A percentile compares a stretch with the other conserved stretches of the same genome.
Evolutionary conservation across 2,329 filamentous ascomycete species (phyloP).

Genomic region (Penicillium italicum): DNA sequence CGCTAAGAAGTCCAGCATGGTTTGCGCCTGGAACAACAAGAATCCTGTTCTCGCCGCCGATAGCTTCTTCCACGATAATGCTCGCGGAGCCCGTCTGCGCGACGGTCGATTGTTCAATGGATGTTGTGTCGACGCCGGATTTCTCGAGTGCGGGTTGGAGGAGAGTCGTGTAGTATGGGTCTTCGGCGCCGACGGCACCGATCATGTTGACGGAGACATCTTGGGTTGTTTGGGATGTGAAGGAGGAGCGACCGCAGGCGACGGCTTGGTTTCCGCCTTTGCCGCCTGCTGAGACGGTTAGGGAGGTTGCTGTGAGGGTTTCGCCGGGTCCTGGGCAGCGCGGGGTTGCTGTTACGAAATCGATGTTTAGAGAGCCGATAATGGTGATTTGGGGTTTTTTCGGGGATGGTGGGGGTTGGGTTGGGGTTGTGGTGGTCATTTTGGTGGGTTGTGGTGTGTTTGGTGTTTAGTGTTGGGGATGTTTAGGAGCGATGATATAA

Average conservation of each 20-base stretch:
- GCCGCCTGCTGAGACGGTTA: conserved; percentile 57
- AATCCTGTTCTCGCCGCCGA: conserved; percentile 64
- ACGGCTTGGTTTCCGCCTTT: conserved; percentile 26
- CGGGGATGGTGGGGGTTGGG: neutral
- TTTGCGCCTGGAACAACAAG: conserved; percentile 67
- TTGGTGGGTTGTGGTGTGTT: neutral
- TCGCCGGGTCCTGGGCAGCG: conserved; percentile 76
- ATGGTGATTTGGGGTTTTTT: conserved; percentile 58
- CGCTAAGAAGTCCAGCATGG: conserved; percentile 34
- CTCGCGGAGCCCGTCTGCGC: conserved; percentile 51
- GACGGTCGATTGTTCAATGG: conserved; percentile 50
- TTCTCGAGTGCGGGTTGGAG: conserved; percentile 52
- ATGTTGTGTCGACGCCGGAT: conserved; percentile 57
- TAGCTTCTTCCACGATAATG: conserved; percentile 66
- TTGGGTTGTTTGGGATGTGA: conserved; percentile 35
- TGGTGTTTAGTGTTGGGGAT: neutral
- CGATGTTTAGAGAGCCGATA: conserved; percentile 84
- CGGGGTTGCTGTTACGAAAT: conserved; percentile 77
- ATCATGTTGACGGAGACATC: conserved; percentile 59
- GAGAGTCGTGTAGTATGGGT: conserved; percentile 58
- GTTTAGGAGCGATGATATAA: too few relatives aligned
- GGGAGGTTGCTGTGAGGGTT: conserved; percentile 71
- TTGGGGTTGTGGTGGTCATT: conserved; percentile 12
- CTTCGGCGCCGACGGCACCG: conserved; percentile 58
- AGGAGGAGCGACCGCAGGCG: conserved; percentile 21